phyloP scores from a whole-genome alignment of 345 rosid genomes.

The Camelina laxa region DNA sequence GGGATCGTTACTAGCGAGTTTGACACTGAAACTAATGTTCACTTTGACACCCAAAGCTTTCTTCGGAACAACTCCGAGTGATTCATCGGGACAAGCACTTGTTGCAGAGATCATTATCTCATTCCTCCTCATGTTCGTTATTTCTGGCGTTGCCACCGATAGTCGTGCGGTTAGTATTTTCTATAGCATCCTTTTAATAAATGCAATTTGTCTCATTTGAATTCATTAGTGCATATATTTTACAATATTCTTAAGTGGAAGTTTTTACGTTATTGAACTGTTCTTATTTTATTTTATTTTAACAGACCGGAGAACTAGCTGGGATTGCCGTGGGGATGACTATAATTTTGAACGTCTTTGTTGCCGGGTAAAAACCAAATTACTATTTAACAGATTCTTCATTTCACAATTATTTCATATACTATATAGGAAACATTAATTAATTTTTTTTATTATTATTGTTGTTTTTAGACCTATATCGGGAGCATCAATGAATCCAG shows the following conservation, averaged over 20 bases:
- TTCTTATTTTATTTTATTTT: no score
- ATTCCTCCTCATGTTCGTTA: conserved; percentile 72
- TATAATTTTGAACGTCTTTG: conserved; percentile 57
- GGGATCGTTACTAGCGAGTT: conserved; percentile 67
- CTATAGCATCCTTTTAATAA: no score
- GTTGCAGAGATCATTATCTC: conserved; percentile 62
- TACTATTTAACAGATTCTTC: neutral
- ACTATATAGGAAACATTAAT: neutral
- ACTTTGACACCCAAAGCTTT: conserved; percentile 53
- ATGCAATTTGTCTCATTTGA: no score
- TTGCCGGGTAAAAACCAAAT: conserved; percentile 55
- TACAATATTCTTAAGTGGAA: no score
- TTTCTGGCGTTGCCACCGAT: conserved; percentile 59
- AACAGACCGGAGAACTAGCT: conserved; percentile 52
- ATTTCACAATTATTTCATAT: neutral
- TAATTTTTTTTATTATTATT: neutral
- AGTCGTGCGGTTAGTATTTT: conserved; percentile 48
- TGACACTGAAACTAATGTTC: conserved; percentile 50
- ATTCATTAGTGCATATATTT: no score
- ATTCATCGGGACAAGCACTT: conserved; percentile 58
- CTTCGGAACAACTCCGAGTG: conserved; percentile 65
- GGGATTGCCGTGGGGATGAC: conserved; percentile 74
- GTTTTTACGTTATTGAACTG: no score
- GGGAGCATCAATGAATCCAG: conserved; percentile 91
- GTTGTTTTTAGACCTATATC: conserved; percentile 8